Evolutionary conservation across 768 basidiomycete genomes (phyloP).

Genomic region (Polyporus arcularius): DNA sequence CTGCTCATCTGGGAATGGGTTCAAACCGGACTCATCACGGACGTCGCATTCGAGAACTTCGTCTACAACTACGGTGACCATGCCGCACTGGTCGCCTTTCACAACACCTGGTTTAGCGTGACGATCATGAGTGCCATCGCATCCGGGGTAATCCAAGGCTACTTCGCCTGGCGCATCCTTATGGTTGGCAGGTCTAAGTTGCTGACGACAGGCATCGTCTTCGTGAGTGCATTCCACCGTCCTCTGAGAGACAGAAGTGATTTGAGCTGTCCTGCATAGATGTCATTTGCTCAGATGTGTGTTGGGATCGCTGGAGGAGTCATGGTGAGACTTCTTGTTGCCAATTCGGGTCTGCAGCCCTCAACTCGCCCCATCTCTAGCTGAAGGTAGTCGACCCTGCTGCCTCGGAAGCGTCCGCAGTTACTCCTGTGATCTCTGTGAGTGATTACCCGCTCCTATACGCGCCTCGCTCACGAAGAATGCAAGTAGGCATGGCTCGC

Average conservation of each 20-base stretch:
- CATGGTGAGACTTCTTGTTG: neutral
- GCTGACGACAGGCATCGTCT: neutral
- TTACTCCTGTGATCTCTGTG: no score
- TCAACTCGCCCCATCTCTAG: neutral
- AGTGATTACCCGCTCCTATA: no score
- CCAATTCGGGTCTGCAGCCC: no score
- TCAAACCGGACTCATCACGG: slow-evolving; percentile 14
- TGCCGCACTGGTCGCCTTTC: neutral
- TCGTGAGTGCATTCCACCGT: neutral
- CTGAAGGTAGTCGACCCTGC: neutral
- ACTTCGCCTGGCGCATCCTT: slow-evolving; percentile 13
- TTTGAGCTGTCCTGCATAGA: neutral
- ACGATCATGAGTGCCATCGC: slow-evolving; percentile 13
- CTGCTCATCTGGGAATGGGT: slow-evolving; percentile 10
- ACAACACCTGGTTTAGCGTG: slow-evolving; percentile 17
- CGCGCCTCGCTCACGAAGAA: no score
- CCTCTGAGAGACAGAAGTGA: no score
- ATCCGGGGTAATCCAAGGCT: slow-evolving; percentile 9
- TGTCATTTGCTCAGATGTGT: slow-evolving; percentile 1
- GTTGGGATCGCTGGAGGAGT: slow-evolving; percentile 2
- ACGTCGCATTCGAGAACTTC: slow-evolving; percentile 1
- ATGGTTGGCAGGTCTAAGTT: slow-evolving; percentile 1
- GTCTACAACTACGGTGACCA: slow-evolving; percentile 10
- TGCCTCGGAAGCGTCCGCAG: neutral
- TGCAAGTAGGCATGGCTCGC: neutral